Conservation (phyloP, 1,139 yeast genomes). For the Geotrichum fermentans region DNA sequence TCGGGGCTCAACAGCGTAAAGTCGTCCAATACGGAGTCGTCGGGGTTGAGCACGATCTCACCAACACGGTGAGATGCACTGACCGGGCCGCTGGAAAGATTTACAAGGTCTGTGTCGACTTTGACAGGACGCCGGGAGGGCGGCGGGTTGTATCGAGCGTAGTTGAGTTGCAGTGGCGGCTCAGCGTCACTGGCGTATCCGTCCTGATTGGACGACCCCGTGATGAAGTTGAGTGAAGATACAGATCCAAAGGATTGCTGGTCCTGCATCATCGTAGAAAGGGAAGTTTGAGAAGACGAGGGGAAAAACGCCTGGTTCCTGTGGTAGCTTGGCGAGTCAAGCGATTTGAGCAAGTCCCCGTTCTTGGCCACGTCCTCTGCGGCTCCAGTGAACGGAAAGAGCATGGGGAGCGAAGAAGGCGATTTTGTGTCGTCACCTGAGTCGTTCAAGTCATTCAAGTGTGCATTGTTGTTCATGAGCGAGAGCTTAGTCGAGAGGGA, state of each 20-base stretch:
- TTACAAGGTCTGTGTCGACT: neutral
- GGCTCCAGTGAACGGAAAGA: slow-evolving; percentile 7
- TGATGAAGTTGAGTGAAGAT: slow-evolving; percentile 3
- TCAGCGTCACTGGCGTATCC: slow-evolving; percentile 8
- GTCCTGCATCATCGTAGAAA: slow-evolving; percentile 7
- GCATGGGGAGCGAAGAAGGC: slow-evolving; percentile 9
- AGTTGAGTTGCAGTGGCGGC: slow-evolving; percentile 8
- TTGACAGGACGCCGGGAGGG: neutral
- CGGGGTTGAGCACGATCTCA: slow-evolving; percentile 12
- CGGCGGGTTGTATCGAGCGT: neutral
- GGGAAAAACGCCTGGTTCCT: slow-evolving; percentile 5
- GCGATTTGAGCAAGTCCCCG: slow-evolving; percentile 15
- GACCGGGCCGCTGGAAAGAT: neutral
- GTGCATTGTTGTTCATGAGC: neutral
- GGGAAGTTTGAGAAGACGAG: slow-evolving; percentile 9
- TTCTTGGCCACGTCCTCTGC: slow-evolving; percentile 2
- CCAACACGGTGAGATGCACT: slow-evolving; percentile 3
- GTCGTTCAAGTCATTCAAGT: neutral
- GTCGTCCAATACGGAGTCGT: slow-evolving; percentile 17
- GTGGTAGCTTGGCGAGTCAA: slow-evolving; percentile 10
- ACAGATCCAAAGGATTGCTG: neutral
- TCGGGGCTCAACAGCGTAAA: slow-evolving; percentile 19
- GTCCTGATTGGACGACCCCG: slow-evolving; percentile 1
- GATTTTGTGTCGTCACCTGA: neutral
- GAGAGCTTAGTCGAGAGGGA: slow-evolving; percentile 11